phyloP scores from a whole-genome alignment of 345 rosid species.

The Rhizophora apiculata region DNA sequence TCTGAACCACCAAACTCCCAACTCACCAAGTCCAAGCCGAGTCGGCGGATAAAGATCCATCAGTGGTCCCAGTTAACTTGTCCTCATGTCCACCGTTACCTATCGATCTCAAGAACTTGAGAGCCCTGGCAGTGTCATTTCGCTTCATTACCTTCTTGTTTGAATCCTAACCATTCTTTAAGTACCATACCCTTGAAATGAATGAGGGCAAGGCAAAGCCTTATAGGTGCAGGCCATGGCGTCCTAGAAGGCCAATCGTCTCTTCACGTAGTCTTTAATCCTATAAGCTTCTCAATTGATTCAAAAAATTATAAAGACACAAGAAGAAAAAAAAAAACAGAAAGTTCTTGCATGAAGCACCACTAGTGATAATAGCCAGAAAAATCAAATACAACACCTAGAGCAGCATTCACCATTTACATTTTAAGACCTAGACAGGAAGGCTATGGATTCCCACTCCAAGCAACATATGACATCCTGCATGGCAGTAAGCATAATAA shows the following conservation, averaged over 20 bases:
- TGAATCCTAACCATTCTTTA: too few relatives aligned
- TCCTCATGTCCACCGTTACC: slow-evolving; percentile 20
- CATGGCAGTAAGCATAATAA: slow-evolving; percentile 8
- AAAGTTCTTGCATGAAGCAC: background rate
- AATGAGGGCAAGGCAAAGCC: too few relatives aligned
- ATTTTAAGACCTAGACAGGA: slow-evolving; percentile 53
- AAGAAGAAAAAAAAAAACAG: background rate
- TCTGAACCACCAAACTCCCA: slow-evolving; percentile 34
- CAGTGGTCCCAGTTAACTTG: slow-evolving; percentile 11
- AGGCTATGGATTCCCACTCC: slow-evolving; percentile 85
- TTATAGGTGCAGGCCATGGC: too few relatives aligned
- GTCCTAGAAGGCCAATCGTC: too few relatives aligned
- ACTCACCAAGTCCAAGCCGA: slow-evolving; percentile 25
- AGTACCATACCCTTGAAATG: too few relatives aligned
- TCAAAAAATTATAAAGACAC: background rate
- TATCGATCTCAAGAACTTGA: slow-evolving; percentile 59
- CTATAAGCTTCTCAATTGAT: too few relatives aligned
- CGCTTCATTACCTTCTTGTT: slow-evolving; percentile 48
- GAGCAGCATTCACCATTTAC: slow-evolving; percentile 5
- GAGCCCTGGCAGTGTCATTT: slow-evolving; percentile 79
- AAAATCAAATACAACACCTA: background rate
- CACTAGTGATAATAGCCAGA: background rate
- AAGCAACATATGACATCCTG: slow-evolving; percentile 88
- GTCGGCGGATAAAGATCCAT: slow-evolving; percentile 15
- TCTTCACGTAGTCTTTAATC: too few relatives aligned